Conservation (phyloP, 2,329 filamentous ascomycete genomes). For the Tolypocladium nubicola region DNA sequence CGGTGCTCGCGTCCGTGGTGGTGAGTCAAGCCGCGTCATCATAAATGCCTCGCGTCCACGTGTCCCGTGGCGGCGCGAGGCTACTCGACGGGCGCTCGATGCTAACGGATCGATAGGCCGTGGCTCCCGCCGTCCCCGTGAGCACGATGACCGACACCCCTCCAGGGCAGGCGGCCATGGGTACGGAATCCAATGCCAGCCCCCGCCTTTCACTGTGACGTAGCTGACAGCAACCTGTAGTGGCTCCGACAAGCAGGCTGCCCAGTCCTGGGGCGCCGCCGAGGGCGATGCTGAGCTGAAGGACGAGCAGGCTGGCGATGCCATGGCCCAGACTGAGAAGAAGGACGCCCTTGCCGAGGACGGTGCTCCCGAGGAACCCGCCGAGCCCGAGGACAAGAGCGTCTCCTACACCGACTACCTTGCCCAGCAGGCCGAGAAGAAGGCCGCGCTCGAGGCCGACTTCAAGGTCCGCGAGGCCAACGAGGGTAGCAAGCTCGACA, state of each 20-base stretch:
- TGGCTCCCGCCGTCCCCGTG: slow-evolving; percentile 40
- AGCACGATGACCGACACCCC: slow-evolving; percentile 46
- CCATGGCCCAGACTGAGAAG: slow-evolving; percentile 76
- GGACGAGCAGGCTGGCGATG: slow-evolving; percentile 86
- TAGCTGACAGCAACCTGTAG: slow-evolving; percentile 27
- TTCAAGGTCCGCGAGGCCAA: slow-evolving; percentile 80
- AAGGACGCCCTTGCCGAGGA: slow-evolving; percentile 54
- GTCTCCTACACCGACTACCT: slow-evolving; percentile 88
- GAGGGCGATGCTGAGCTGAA: slow-evolving; percentile 77
- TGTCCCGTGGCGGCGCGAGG: background rate
- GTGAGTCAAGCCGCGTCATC: slow-evolving; percentile 24
- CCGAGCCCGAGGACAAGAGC: slow-evolving; percentile 72
- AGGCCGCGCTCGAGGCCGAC: slow-evolving; percentile 52
- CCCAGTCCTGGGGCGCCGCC: slow-evolving; percentile 78
- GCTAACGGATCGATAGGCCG: slow-evolving; percentile 29
- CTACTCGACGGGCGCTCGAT: background rate
- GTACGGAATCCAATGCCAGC: slow-evolving; percentile 25
- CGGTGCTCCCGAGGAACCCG: slow-evolving; percentile 32
- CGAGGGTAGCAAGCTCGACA: slow-evolving; percentile 77
- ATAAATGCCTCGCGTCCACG: background rate
- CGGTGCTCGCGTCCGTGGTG: slow-evolving; percentile 51
- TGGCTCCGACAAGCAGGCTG: slow-evolving; percentile 77
- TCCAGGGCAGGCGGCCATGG: slow-evolving; percentile 27
- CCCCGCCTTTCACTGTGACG: background rate
- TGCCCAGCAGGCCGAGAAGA: slow-evolving; percentile 62